phyloP scores from a whole-genome alignment of 2,329 filamentous ascomycete genomes.

The Exophiala sideris region DNA sequence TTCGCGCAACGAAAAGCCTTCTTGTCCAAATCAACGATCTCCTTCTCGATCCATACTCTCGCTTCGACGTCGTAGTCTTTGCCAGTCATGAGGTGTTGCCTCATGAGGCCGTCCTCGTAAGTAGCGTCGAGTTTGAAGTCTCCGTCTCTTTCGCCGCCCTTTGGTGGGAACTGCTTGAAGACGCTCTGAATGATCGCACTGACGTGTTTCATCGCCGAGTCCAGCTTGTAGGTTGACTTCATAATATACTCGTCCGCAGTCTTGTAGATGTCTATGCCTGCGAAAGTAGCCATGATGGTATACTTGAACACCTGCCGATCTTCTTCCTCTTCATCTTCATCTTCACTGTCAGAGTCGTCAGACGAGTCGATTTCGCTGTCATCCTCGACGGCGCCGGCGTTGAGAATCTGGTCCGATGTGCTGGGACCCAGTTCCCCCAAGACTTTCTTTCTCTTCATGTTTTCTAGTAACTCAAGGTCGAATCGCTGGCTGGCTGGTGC shows the following conservation, averaged over 20 bases:
- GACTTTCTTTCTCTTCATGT: conserved; percentile 3
- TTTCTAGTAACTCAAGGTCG: conserved; percentile 7
- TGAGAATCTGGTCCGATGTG: conserved; percentile 2
- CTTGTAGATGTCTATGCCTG: conserved; percentile 14
- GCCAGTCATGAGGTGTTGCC: conserved; percentile 20
- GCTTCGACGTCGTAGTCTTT: conserved; percentile 10
- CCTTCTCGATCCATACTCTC: conserved; percentile 21
- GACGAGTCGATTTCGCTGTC: conserved; percentile 7
- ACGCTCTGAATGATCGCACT: conserved; percentile 6
- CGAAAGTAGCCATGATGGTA: conserved; percentile 12
- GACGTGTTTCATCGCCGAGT: conserved; percentile 9
- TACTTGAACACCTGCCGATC: conserved; percentile 16
- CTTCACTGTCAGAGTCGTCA: not conserved
- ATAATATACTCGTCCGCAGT: conserved; percentile 14
- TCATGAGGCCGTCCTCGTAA: conserved; percentile 11
- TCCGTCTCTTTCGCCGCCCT: conserved; percentile 3
- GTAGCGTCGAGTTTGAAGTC: conserved; percentile 1
- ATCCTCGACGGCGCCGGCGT: not conserved
- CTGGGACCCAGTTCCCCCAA: not conserved
- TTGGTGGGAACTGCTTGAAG: not conserved
- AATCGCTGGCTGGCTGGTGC: not conserved
- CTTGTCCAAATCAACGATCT: conserved; percentile 13
- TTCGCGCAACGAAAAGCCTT: conserved; percentile 18
- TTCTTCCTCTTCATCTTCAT: conserved; percentile 9
- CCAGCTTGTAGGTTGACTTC: conserved; percentile 9